Percentiles rank a stretch among this genome's conserved stretches.
Conservation (phyloP, 129 eudicot species). For the Chrysanthemum seticuspe region DNA sequence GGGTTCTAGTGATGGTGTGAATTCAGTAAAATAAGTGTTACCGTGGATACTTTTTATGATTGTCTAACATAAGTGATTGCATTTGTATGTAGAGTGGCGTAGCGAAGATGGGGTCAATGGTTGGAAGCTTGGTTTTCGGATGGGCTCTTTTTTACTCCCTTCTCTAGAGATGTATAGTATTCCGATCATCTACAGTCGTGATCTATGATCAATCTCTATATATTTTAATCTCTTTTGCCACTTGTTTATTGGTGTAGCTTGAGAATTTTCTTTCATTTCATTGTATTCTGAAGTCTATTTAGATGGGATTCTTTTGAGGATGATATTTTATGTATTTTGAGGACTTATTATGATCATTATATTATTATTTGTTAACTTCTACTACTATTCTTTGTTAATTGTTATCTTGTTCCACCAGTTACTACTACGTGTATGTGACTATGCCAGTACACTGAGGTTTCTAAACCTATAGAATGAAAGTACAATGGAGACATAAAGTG, state of each 20-base stretch:
- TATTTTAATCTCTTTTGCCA: conserved; percentile 1
- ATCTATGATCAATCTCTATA: background rate
- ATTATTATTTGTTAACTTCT: background rate
- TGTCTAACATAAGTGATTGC: conserved; percentile 1
- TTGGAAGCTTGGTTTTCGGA: conserved; percentile 28
- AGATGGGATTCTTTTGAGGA: conserved; percentile 18
- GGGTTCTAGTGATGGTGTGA: too few species aligned
- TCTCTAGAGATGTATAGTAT: conserved; percentile 21
- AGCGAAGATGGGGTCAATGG: conserved; percentile 20
- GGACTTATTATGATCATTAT: background rate
- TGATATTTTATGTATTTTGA: background rate
- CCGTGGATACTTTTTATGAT: too few species aligned
- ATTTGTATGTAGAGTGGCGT: conserved; percentile 26
- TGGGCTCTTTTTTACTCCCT: conserved; percentile 21
- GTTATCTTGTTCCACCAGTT: background rate
- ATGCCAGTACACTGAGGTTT: too few species aligned
- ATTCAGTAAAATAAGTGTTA: too few species aligned
- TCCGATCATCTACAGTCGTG: background rate
- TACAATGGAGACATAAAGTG: too few species aligned
- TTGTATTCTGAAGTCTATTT: conserved; percentile 23
- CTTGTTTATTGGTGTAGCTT: conserved; percentile 15
- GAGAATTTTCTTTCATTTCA: conserved; percentile 17
- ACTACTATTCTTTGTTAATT: background rate
- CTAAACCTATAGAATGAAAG: too few species aligned
- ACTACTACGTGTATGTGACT: background rate